Evolutionary conservation across 768 basidiomycete species (phyloP).

Genomic region (Sutorius australiensis): DNA sequence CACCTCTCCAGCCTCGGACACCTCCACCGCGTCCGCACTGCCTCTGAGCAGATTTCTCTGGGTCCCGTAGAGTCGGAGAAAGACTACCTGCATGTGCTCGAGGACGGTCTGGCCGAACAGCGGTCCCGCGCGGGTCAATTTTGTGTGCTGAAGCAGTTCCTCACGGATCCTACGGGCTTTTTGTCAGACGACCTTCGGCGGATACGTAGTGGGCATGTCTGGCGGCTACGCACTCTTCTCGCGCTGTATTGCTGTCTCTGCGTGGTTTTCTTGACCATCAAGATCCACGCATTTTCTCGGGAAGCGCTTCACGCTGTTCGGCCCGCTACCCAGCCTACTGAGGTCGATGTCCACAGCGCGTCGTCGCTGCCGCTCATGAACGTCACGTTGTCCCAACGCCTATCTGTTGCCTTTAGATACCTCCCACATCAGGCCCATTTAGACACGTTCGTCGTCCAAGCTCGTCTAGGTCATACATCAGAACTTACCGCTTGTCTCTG

Average conservation of each 20-base stretch:
- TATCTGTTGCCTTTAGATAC: slow-evolving; percentile 36
- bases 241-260: slow-evolving; percentile 41
- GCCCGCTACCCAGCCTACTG: neutral
- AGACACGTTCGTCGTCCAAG: slow-evolving; percentile 36
- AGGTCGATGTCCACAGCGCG: neutral
- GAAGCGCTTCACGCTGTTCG: neutral
- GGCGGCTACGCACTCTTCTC: slow-evolving; percentile 32
- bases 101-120: slow-evolving; percentile 16
- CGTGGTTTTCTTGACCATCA: slow-evolving; percentile 36
- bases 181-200: slow-evolving; percentile 25
- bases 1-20: slow-evolving; percentile 43
- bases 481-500: slow-evolving; percentile 50
- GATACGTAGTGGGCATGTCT: slow-evolving; percentile 21
- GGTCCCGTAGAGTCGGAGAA: neutral
- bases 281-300: slow-evolving; percentile 17
- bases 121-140: slow-evolving; percentile 16
- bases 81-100: slow-evolving; percentile 14
- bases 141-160: slow-evolving; percentile 27
- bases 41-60: slow-evolving; percentile 22
- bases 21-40: slow-evolving; percentile 37
- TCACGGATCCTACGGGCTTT: slow-evolving; percentile 22
- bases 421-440: slow-evolving; percentile 26
- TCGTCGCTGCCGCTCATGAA: slow-evolving; percentile 25
- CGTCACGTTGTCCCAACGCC: slow-evolving; percentile 30
- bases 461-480: slow-evolving; percentile 1